Evolutionary conservation across 495 filamentous ascomycete genomes (phyloP).

Genomic region (Letharia lupina): DNA sequence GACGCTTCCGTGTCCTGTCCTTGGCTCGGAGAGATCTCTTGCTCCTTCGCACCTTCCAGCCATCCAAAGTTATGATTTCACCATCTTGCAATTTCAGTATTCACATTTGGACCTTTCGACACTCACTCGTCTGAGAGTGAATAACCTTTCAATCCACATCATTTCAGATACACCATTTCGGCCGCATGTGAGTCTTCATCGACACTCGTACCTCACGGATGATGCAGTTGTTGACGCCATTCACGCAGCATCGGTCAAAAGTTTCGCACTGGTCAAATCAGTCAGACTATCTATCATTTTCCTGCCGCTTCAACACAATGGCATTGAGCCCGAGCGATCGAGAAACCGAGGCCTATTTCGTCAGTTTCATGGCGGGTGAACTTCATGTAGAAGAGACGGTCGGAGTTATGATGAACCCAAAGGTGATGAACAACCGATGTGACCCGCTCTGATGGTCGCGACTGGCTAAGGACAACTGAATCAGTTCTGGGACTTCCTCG

Average conservation of each 20-base stretch:
- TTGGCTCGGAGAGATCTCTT: not conserved
- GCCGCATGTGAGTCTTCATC: not conserved
- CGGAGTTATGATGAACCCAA: not conserved
- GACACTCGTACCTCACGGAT: not conserved
- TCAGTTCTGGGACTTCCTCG: not conserved
- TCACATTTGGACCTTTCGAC: not conserved
- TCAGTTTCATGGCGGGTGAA: not conserved
- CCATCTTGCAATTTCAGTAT: not conserved
- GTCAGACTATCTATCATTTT: too few relatives aligned
- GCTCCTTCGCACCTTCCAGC: not conserved
- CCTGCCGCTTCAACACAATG: not conserved
- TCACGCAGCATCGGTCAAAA: not conserved
- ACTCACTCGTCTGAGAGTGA: not conserved
- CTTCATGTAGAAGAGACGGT: not conserved
- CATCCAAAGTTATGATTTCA: not conserved
- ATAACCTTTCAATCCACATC: not conserved
- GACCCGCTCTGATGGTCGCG: not conserved
- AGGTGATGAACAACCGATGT: not conserved
- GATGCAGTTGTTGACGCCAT: not conserved
- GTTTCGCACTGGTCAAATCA: not conserved
- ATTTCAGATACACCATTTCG: not conserved
- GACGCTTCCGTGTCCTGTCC: not conserved
- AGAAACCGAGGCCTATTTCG: not conserved
- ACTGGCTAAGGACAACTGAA: not conserved
- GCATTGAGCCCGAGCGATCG: not conserved